These are phyloP conservation scores for Nicotiana obtusifolia DNA, from an alignment of 257 asterid species.

Conservation along the genomic window DNA sequence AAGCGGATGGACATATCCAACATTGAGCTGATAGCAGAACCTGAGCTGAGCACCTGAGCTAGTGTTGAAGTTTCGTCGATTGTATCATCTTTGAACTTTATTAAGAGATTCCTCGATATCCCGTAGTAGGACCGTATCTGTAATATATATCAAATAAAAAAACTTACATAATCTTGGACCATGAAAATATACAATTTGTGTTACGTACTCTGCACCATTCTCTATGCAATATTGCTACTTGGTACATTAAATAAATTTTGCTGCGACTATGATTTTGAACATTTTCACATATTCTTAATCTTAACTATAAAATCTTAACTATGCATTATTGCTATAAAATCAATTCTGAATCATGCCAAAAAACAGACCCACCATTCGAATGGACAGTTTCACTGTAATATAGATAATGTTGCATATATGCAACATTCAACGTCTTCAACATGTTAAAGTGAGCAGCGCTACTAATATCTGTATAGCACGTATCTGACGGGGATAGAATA, in stretches of 20 bases:
- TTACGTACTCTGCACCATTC: neutral
- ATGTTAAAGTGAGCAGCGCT: neutral
- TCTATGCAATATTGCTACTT: neutral
- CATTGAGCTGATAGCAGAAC: slow-evolving; percentile 82
- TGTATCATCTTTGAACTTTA: slow-evolving; percentile 85
- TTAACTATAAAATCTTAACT: no score
- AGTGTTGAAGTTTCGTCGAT: slow-evolving; percentile 84
- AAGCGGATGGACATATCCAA: slow-evolving; percentile 88
- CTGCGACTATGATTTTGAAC: neutral
- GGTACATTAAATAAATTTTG: neutral
- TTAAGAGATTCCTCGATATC: slow-evolving; percentile 72
- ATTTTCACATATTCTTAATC: neutral
- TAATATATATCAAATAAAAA: neutral
- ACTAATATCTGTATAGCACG: neutral
- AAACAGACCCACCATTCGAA: neutral
- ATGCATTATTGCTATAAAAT: neutral
- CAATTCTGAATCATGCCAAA: neutral
- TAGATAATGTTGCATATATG: no score
- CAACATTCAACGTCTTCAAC: no score
- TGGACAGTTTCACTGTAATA: no score
- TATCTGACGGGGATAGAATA: neutral
- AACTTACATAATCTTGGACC: neutral
- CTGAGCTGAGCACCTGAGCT: slow-evolving; percentile 92
- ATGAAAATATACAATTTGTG: neutral
- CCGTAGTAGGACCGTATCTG: slow-evolving; percentile 94